These are phyloP conservation scores for Lavandula angustifolia DNA, from an alignment of 257 asterid species.

Conservation along the genomic window DNA sequence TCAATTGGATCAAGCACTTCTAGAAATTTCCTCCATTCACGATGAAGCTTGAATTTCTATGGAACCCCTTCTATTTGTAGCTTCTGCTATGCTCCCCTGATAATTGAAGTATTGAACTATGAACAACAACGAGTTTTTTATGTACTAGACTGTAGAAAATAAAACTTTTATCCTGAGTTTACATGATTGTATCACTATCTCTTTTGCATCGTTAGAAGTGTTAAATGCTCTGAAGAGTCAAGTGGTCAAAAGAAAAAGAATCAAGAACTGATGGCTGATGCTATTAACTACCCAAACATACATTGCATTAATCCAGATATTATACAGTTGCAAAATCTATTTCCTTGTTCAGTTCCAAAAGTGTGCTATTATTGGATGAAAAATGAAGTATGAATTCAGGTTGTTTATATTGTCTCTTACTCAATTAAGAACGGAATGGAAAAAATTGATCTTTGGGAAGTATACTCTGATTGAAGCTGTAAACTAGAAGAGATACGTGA, in stretches of 20 bases:
- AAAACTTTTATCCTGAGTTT: neutral
- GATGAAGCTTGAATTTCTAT: neutral
- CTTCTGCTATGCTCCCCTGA: neutral
- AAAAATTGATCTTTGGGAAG: neutral
- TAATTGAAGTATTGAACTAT: conserved; percentile 16
- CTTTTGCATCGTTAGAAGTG: conserved; percentile 5
- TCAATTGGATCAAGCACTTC: neutral
- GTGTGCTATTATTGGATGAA: conserved; percentile 18
- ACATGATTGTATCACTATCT: conserved; percentile 19
- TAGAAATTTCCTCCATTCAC: neutral
- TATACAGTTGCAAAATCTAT: neutral
- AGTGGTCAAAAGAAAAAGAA: conserved; percentile 1
- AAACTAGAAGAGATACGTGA: neutral
- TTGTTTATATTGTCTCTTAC: neutral
- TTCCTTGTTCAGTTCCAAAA: neutral
- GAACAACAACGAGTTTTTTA: neutral
- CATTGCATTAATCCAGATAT: conserved; percentile 1
- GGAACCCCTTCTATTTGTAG: neutral
- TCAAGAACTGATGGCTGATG: neutral
- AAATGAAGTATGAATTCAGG: conserved; percentile 7
- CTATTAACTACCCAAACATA: neutral
- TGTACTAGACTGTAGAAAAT: conserved; percentile 13
- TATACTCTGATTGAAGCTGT: conserved; percentile 10
- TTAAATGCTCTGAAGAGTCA: neutral
- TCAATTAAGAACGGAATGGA: conserved; percentile 2